These are phyloP conservation scores for Candida incommunis DNA, from an alignment of 805 yeast genomes.

Conservation along the genomic window DNA sequence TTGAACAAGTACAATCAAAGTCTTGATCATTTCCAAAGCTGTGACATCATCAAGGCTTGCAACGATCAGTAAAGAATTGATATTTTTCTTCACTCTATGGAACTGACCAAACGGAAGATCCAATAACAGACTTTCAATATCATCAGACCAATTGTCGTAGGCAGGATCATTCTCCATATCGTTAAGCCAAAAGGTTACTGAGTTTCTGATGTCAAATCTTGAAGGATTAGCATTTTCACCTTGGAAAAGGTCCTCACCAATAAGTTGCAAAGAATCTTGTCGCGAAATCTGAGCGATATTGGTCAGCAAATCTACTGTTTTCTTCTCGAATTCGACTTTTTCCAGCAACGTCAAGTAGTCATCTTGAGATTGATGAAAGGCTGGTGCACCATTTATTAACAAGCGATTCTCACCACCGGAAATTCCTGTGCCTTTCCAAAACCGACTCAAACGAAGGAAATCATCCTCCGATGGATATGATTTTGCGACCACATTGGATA, in stretches of 20 bases:
- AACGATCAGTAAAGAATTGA: conserved; percentile 60
- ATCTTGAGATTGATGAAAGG: conserved; percentile 26
- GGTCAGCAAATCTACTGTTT: neutral
- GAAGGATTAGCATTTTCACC: conserved; percentile 6
- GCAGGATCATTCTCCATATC: conserved; percentile 52
- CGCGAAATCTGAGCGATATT: neutral
- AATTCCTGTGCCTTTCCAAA: conserved; percentile 2
- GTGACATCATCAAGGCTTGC: conserved; percentile 41
- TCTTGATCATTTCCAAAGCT: conserved; percentile 35
- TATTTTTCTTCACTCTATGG: conserved; percentile 58
- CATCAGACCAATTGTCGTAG: conserved; percentile 33
- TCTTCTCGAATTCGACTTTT: conserved; percentile 1
- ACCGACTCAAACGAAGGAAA: neutral
- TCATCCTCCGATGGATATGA: neutral
- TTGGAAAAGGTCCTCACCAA: conserved; percentile 15
- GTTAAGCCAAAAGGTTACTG: conserved; percentile 54
- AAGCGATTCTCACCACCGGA: conserved; percentile 23
- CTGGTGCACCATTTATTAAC: conserved; percentile 56
- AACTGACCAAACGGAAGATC: conserved; percentile 41
- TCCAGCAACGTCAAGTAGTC: conserved; percentile 10
- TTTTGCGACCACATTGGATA: neutral
- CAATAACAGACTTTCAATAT: conserved; percentile 34
- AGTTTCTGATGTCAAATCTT: conserved; percentile 22
- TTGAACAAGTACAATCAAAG: conserved; percentile 17
- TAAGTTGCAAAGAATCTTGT: conserved; percentile 14